Base-by-base conservation (phyloP, 2,329 filamentous ascomycete species). In the Aspergillus sp. region DNA sequence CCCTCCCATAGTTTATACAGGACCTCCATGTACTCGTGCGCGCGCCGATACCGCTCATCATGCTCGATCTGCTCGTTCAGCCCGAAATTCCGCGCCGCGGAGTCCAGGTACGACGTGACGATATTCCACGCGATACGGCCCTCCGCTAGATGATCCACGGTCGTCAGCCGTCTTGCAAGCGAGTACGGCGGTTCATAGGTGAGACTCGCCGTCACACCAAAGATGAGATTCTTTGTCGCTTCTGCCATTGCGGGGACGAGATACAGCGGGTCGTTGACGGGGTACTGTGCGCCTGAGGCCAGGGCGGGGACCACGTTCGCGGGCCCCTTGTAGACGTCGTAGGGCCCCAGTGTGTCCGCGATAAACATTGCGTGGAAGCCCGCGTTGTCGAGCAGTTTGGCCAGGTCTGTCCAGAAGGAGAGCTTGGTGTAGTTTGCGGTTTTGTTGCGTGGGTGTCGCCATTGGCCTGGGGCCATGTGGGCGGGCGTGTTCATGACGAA, bases 101-200 rank as follows among this genome's bases (percentile, higher is more conserved):
- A 77, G 38, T 81, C 77, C 2, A 80, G 66, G 56, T 81, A 81
- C 9, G 71, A 76, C 0, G 80, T 82, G 0, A 83, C 80, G 36
- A 82, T 78, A 50, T 83, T 83, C 80, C 80, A 82, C 0, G 76
- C 82, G 1, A 82, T 76, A 2, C 82, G 75, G 0, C 81, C 81
- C 34, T 74, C 71, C 47, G 75, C 81, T 4, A 84, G 67, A 57
- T 84, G 81, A 56, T 84, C 81, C 3, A 84, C 71, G 0, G 80
- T 82, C 1, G 81, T 81, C 53, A 84, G 81, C 2, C 80, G 79
- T 2, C 81, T 74, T 1, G 82, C 82, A 8, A 83, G 75, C 48
- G 83, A 80, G 45, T 83, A 83, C 4, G 82, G 80, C 49, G 80
- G 74, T 20, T 84, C 81, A 52, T 83, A 83, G 0, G 81, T 84